Evolutionary conservation across 768 basidiomycete species (phyloP).

Genomic region (Lactarius hengduanensis): DNA sequence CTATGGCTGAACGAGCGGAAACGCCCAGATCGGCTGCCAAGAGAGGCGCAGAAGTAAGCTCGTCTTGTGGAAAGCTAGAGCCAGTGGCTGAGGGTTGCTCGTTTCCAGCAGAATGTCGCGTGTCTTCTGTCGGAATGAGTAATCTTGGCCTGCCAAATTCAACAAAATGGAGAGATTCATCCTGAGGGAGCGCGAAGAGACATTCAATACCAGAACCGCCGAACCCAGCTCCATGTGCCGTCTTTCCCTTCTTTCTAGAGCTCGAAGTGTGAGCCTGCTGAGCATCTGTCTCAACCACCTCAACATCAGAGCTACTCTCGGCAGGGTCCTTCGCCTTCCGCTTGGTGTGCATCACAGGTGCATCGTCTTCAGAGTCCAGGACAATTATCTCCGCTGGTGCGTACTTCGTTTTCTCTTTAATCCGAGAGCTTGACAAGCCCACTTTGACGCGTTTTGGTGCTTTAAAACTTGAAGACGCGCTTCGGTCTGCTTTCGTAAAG

Average conservation of each 20-base stretch:
- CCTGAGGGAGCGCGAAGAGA: neutral
- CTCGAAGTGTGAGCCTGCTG: neutral
- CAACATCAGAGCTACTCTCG: constrained; percentile 27
- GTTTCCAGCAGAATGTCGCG: neutral
- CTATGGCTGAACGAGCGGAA: neutral
- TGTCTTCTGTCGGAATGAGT: constrained; percentile 11
- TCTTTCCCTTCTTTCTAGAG: constrained; percentile 19
- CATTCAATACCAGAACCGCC: neutral
- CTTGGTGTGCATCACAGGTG: constrained; percentile 9
- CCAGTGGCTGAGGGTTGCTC: neutral
- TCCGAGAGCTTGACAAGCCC: constrained; percentile 7
- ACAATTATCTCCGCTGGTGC: constrained; percentile 33
- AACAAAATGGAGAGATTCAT: constrained; percentile 3
- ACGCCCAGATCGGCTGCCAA: neutral
- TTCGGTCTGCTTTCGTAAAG: constrained; percentile 17
- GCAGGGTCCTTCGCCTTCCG: constrained; percentile 21
- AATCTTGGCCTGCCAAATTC: constrained; percentile 23
- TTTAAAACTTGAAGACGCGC: constrained; percentile 1
- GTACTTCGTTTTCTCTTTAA: constrained; percentile 8
- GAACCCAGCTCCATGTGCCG: neutral
- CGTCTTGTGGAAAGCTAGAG: neutral
- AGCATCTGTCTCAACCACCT: constrained; percentile 21
- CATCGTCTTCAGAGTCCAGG: constrained; percentile 36
- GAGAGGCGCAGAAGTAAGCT: neutral
- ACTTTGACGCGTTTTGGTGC: constrained; percentile 9